These are phyloP conservation scores for Daedaleopsis sinensis DNA, from an alignment of 768 basidiomycete genomes.

Conservation along the genomic window DNA sequence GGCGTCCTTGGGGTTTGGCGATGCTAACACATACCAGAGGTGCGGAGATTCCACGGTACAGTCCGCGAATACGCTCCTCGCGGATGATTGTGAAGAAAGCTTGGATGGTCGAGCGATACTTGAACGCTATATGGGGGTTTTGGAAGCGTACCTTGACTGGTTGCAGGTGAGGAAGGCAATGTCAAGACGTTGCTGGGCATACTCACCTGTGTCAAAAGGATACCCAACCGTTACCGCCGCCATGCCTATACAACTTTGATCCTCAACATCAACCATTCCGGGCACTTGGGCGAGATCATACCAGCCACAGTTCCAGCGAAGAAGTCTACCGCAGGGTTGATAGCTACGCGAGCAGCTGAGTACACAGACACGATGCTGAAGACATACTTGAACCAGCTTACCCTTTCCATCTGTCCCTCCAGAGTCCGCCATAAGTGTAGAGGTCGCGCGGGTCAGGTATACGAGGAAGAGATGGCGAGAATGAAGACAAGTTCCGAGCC, in stretches of 20 bases:
- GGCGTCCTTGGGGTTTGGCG: background rate
- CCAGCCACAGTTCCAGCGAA: conserved; percentile 75
- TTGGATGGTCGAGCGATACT: conserved; percentile 65
- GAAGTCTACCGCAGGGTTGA: conserved; percentile 75
- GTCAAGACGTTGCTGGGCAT: background rate
- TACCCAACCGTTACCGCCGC: conserved; percentile 35
- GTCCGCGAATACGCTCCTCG: conserved; percentile 68
- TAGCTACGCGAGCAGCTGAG: conserved; percentile 25
- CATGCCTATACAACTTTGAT: conserved; percentile 22
- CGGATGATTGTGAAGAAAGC: conserved; percentile 68
- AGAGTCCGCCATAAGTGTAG: background rate
- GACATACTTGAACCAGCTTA: background rate
- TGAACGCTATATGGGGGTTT: conserved; percentile 55
- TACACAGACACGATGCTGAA: background rate
- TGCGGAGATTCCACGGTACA: conserved; percentile 79
- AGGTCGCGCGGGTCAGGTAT: background rate
- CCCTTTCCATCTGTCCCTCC: background rate
- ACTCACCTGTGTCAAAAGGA: conserved; percentile 38
- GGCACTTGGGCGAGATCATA: conserved; percentile 19
- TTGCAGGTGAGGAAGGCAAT: too few relatives aligned
- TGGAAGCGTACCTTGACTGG: conserved; percentile 84
- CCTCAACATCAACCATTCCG: background rate
- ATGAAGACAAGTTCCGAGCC: background rate
- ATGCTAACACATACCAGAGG: conserved; percentile 61
- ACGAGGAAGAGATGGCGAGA: background rate